Base-by-base conservation (phyloP, 352 stramenopile genomes). In the Phytophthora europaea region DNA sequence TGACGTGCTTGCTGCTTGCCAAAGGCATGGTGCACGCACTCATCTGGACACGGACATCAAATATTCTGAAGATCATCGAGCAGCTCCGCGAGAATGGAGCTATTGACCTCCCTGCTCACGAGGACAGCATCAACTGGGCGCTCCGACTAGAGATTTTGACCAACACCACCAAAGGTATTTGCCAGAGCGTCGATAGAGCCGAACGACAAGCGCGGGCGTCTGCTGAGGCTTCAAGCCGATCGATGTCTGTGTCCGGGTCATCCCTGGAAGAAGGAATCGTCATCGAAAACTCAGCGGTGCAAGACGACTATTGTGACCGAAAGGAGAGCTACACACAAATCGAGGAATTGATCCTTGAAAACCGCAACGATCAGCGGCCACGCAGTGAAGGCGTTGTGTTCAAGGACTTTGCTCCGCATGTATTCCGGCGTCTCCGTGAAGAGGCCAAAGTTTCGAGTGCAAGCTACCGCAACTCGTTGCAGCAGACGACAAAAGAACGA, bases 81-180 rank as follows among this genome's bases (percentile, higher is more conserved):
- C 86, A 94, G 52, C 75, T 95, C 36, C 84, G 84, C 10, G 73
- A 81, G 33, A 80, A 87, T 31, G 87, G 87, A 8, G 85, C 81
- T 23, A 81, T 90, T 0, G 78, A 94, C 67, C 53, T 94, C 22
- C 85, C 88, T 8, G 51, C 76, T 8, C 84, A 92, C 55, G 87
- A 93, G 53, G 87, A 94, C 61, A 94, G 84, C 56, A 95, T 97
- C 62, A 97, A 97, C 60, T 94, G 88, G 87, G 91, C 89, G 1
- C 61, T 97, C 22, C 82, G 91, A n/a, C 70, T 92, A 7, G 91
- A 97, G 62, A 96, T 97, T 67, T 57, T 97, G 16, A 94, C 84
- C 0, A 94, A 95, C 56, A 96, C 91, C 1, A 96, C 91, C 2
- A 87, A 91, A 67, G 91, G 91, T 10, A 97, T 97, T 73, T 95